Base-by-base conservation (phyloP, 805 yeast species). In the Vanderwaltozyma tropicalis region DNA sequence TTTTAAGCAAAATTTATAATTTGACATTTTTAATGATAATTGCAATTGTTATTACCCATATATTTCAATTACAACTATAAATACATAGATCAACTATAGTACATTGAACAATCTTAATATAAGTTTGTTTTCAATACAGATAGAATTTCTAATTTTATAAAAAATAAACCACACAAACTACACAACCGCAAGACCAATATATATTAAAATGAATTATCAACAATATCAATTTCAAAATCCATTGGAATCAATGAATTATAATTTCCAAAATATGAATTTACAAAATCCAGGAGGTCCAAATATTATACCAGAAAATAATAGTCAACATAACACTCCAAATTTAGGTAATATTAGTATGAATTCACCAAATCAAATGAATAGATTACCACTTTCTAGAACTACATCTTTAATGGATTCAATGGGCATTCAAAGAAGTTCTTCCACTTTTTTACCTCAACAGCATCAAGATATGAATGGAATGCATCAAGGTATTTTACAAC, bases 371-470 rank as follows among this genome's bases (percentile, higher is more conserved):
- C 27, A 24, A 24, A 24, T 28, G 9, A 28, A 28, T 28, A 18
- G 31, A 15, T 3, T 34, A 3, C 48, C 50, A 20, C 32, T 49
- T 32, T 32, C 42, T 19, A 49, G 55, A 32, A 39, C 54, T 2
- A 28, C 48, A 3, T 53, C 58, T 3, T 30, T 57, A 30, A 37
- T 52, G 42, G 58, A 55, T 35, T 42, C 50, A 3, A 32, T 56
- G 4, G 55, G 57, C n/a, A 44, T 47, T 21, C 56, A 51, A 28
- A 32, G 56, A 24, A 20, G 52, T 12, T 33, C 45, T 5, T 53
- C 59, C 11, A 55, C 57, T 3, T 52, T 49, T 29, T 13, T 15
- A n/a, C n/a, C 30, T 8, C 30, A 28, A 28, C 11, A 16, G 18
- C 8, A 28, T 28, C 16, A 28, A n/a, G 19, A 28, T 8, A 11